A percentile compares a stretch with the other conserved stretches of the same genome.
Conservation (phyloP, 495 filamentous ascomycete genomes). For the Lichenothelia convexa region DNA sequence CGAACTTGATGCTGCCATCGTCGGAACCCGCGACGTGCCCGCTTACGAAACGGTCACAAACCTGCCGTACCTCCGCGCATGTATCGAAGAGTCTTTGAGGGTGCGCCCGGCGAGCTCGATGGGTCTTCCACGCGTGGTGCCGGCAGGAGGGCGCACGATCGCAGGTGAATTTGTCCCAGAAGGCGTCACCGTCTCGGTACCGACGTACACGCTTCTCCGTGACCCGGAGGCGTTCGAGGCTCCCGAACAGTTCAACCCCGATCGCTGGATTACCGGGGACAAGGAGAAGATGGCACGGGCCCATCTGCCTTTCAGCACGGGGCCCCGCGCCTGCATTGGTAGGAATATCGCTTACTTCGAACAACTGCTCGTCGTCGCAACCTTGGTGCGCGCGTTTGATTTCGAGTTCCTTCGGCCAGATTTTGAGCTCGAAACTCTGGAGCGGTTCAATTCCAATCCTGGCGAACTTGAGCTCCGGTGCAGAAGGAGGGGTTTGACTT, state of each 20-base stretch:
- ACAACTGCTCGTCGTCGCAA: not conserved
- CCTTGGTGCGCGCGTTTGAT: not conserved
- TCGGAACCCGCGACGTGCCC: not conserved
- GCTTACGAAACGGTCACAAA: not conserved
- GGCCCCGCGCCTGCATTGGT: constrained; percentile 1
- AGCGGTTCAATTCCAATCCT: not conserved
- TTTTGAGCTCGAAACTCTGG: not conserved
- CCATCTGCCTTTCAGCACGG: constrained; percentile 1
- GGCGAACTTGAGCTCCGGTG: not conserved
- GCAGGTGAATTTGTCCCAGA: constrained; percentile 2
- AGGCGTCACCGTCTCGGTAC: not conserved
- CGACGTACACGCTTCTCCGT: not conserved
- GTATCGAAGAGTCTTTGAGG: constrained; percentile 2
- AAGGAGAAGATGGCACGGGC: not conserved
- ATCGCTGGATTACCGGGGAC: not conserved
- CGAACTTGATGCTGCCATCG: not conserved
- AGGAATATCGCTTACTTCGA: not conserved
- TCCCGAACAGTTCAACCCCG: constrained; percentile 2
- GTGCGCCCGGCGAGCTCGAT: not conserved
- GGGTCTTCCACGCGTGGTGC: constrained; percentile 2
- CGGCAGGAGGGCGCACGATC: not conserved
- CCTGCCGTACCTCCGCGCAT: constrained; percentile 1
- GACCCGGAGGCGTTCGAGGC: constrained; percentile 2
- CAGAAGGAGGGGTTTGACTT: not conserved
- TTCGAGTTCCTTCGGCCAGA: not conserved